Percentiles rank a stretch among this genome's conserved stretches.
Evolutionary conservation across 2,329 filamentous ascomycete species (phyloP).

Genomic region (Gyromitra esculenta): DNA sequence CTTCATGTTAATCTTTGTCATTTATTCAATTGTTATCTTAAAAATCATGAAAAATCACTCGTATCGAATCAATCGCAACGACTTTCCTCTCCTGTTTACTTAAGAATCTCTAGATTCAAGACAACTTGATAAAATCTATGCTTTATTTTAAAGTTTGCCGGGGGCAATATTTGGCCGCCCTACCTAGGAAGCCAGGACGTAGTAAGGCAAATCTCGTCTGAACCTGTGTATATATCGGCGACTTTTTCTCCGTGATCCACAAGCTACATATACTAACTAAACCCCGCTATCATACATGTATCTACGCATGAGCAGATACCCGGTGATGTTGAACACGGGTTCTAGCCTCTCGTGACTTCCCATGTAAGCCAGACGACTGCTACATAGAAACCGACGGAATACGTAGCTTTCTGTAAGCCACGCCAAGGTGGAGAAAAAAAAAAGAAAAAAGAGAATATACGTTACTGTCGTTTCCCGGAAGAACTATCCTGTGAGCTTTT

Average conservation of each 20-base stretch:
- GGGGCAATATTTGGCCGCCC: neutral
- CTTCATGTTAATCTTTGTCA: too few species aligned
- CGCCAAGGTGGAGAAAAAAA: neutral
- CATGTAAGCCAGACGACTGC: neutral
- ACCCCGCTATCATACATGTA: neutral
- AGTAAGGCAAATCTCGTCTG: neutral
- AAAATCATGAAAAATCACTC: conserved; percentile 13
- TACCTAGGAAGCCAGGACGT: neutral
- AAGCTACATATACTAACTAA: neutral
- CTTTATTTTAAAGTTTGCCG: neutral
- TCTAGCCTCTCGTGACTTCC: neutral
- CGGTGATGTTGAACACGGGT: neutral
- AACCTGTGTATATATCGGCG: neutral
- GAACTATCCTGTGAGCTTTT: neutral
- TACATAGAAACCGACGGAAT: neutral
- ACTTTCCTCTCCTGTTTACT: neutral
- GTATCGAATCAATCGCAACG: neutral
- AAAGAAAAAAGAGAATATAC: neutral
- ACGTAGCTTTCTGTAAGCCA: neutral
- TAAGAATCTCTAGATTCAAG: neutral
- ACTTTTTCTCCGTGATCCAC: neutral
- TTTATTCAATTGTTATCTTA: too few species aligned
- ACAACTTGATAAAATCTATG: neutral
- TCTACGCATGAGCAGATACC: neutral
- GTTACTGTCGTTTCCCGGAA: neutral